Evolutionary conservation across 169 alveolate species (phyloP).

Genomic region (Plasmodium ovale): DNA sequence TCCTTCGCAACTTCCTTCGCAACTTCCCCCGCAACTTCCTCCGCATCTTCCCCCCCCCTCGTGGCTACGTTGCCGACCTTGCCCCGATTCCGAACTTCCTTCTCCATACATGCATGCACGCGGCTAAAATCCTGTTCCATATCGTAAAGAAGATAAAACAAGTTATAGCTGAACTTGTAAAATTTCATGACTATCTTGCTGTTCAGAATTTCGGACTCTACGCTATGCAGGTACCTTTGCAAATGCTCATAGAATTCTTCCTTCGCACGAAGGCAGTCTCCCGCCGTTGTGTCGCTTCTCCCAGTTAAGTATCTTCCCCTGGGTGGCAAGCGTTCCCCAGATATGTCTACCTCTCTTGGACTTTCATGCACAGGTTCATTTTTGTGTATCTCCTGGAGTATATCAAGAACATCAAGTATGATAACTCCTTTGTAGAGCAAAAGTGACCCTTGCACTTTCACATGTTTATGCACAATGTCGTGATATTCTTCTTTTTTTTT

Average conservation of each 20-base stretch:
- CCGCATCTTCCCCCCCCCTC: background rate
- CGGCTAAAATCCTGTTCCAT: slow-evolving; percentile 59
- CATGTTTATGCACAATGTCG: background rate
- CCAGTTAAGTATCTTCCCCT: background rate
- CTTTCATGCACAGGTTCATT: background rate
- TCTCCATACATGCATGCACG: slow-evolving; percentile 57
- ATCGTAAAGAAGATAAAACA: slow-evolving; percentile 67
- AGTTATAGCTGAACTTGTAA: slow-evolving; percentile 64
- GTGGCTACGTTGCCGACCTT: background rate
- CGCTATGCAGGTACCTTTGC: background rate
- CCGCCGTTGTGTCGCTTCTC: too few species aligned
- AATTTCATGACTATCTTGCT: slow-evolving; percentile 52
- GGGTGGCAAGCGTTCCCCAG: too few species aligned
- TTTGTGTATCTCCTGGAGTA: background rate
- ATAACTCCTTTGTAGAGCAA: slow-evolving; percentile 27
- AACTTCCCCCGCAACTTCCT: background rate
- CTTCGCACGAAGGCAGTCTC: too few species aligned
- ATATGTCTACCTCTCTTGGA: too few species aligned
- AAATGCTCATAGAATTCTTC: slow-evolving; percentile 2
- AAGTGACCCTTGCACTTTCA: background rate
- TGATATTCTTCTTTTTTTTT: slow-evolving; percentile 2
- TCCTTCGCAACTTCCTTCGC: background rate
- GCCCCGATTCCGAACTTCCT: background rate
- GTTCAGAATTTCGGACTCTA: slow-evolving; percentile 54
- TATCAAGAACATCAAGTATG: background rate